Conservation (phyloP, 1,139 yeast genomes). For the Trichomonascaceae sp. region DNA sequence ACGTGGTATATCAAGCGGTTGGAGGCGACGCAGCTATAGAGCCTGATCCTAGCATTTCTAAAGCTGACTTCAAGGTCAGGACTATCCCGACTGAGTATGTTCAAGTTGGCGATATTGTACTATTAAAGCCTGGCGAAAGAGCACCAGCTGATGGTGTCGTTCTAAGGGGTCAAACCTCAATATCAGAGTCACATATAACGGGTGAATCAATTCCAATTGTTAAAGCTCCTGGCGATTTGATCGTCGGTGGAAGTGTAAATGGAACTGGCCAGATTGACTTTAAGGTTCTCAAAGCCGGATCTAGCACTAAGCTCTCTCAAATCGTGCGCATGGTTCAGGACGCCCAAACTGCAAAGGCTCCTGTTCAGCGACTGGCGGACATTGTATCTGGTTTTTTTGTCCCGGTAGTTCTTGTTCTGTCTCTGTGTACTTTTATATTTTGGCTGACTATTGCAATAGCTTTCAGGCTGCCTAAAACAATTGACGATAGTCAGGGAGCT, state of each 20-base stretch:
- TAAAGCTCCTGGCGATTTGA: conserved; percentile 53
- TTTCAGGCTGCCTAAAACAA: conserved; percentile 48
- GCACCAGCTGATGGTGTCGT: conserved; percentile 90
- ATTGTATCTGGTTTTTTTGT: conserved; percentile 81
- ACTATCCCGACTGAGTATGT: conserved; percentile 64
- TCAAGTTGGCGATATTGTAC: conserved; percentile 70
- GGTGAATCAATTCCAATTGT: conserved; percentile 80
- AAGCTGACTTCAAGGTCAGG: conserved; percentile 25
- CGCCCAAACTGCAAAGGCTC: conserved; percentile 85
- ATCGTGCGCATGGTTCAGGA: conserved; percentile 81
- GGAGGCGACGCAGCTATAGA: neutral
- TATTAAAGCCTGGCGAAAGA: conserved; percentile 78
- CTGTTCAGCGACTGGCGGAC: conserved; percentile 87
- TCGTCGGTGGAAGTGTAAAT: conserved; percentile 89
- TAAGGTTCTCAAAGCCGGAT: conserved; percentile 64
- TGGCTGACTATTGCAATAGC: conserved; percentile 53
- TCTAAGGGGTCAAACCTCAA: conserved; percentile 68
- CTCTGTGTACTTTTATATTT: conserved; percentile 56
- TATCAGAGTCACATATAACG: conserved; percentile 83
- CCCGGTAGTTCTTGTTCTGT: conserved; percentile 59
- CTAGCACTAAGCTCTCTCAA: conserved; percentile 79
- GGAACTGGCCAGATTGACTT: conserved; percentile 69
- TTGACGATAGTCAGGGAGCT: conserved; percentile 50
- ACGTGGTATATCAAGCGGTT: conserved; percentile 10
- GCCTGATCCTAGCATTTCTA: neutral